A percentile compares a stretch with the other conserved stretches of the same genome.
Evolutionary conservation across 768 basidiomycete species (phyloP).

Genomic region (Suillus placidus): DNA sequence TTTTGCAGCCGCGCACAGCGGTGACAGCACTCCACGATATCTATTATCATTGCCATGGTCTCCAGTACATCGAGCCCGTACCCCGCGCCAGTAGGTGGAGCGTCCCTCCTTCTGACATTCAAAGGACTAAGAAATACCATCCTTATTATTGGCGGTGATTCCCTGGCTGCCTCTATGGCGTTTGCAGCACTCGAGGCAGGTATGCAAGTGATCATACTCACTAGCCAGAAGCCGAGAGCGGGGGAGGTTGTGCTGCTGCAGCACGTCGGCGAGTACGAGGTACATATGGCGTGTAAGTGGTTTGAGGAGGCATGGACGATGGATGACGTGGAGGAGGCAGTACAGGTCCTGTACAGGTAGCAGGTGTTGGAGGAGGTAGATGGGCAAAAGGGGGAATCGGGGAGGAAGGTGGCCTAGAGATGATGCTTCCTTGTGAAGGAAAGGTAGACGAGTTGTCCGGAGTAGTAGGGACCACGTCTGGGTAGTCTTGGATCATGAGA

Average conservation of each 20-base stretch:
- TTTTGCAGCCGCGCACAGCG: no score
- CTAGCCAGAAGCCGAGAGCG: slow-evolving; percentile 45
- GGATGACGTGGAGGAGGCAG: slow-evolving; percentile 56
- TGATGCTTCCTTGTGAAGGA: slow-evolving; percentile 16
- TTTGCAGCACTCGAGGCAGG: slow-evolving; percentile 83
- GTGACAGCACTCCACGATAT: no score
- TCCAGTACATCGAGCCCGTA: slow-evolving; percentile 31
- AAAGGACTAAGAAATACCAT: slow-evolving; percentile 53
- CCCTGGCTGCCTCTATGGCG: slow-evolving; percentile 82
- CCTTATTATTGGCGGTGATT: slow-evolving; percentile 77
- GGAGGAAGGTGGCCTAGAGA: slow-evolving; percentile 37
- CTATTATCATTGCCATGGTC: background rate
- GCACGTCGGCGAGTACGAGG: slow-evolving; percentile 59
- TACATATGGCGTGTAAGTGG: slow-evolving; percentile 84
- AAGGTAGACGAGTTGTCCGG: slow-evolving; percentile 13
- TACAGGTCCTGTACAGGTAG: slow-evolving; percentile 41
- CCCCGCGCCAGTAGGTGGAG: slow-evolving; percentile 54
- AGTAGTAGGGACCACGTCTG: slow-evolving; percentile 59
- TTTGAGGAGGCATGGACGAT: slow-evolving; percentile 51
- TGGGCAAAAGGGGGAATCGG: slow-evolving; percentile 33
- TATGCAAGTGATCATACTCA: slow-evolving; percentile 67
- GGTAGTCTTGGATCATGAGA: slow-evolving; percentile 96
- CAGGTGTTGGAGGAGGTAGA: slow-evolving; percentile 25
- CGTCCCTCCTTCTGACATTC: slow-evolving; percentile 81
- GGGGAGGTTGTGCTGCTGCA: slow-evolving; percentile 30